Percentiles rank a stretch among this genome's conserved stretches.
These are phyloP conservation scores for Ogataea dorogensis DNA, from an alignment of 805 yeast genomes.

Conservation along the genomic window DNA sequence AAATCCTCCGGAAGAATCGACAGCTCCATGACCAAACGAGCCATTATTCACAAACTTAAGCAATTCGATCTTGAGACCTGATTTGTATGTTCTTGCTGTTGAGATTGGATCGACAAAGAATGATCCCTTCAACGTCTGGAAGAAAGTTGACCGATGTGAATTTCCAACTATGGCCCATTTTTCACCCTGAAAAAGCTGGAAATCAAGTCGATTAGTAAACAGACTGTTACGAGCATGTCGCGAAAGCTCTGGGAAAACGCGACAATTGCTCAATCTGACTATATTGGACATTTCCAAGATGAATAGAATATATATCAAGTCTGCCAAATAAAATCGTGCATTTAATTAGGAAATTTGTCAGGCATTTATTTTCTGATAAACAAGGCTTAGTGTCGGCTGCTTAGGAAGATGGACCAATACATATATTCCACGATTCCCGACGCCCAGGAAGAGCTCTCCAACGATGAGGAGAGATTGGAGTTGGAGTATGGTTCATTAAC, in stretches of 20 bases:
- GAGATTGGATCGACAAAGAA: constrained; percentile 50
- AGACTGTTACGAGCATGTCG: constrained; percentile 17
- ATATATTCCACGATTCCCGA: constrained; percentile 29
- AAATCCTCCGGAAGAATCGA: constrained; percentile 40
- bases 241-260: constrained; percentile 1
- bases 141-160: constrained; percentile 50
- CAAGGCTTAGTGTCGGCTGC: constrained; percentile 10
- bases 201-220: constrained; percentile 41
- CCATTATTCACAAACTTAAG: constrained; percentile 38
- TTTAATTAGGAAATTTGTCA: constrained; percentile 1
- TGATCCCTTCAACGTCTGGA: constrained; percentile 56
- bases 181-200: constrained; percentile 39
- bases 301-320: background rate
- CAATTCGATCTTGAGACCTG: constrained; percentile 39
- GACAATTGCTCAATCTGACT: constrained; percentile 4
- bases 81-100: constrained; percentile 49
- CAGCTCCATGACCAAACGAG: constrained; percentile 36
- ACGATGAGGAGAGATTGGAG: constrained; percentile 43
- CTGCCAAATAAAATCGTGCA: constrained; percentile 4
- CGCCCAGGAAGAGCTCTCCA: constrained; percentile 31
- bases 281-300: constrained; percentile 3
- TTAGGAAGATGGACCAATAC: constrained; percentile 4
- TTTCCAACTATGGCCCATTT: constrained; percentile 57
- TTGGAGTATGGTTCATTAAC: constrained; percentile 74
- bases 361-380: constrained; percentile 8